These are phyloP conservation scores for Talaromyces sp. DNA, from an alignment of 2,329 filamentous ascomycete species.

Conservation along the genomic window DNA sequence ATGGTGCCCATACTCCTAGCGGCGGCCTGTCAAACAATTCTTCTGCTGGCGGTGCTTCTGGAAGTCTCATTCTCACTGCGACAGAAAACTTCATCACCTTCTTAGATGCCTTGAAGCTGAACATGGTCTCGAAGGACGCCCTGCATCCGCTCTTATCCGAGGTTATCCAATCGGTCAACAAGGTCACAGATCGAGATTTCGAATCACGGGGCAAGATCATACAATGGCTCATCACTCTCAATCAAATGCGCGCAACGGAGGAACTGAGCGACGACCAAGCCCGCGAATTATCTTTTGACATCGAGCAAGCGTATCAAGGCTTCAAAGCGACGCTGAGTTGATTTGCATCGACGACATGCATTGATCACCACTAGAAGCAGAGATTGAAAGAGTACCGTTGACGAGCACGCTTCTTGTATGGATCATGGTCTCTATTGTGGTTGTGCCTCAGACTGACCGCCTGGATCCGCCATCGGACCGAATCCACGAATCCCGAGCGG, in stretches of 20 bases:
- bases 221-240: slow-evolving; percentile 94
- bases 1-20: slow-evolving; percentile 47
- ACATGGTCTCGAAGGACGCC: slow-evolving; percentile 89
- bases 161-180: slow-evolving; percentile 95
- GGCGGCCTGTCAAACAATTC: slow-evolving; percentile 28
- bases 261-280: slow-evolving; percentile 84
- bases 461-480: slow-evolving; percentile 8
- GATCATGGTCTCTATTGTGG: background rate
- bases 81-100: slow-evolving; percentile 99
- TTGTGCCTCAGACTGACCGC: slow-evolving; percentile 11
- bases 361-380: background rate
- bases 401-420: background rate
- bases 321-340: slow-evolving; percentile 76
- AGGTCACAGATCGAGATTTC: slow-evolving; percentile 92
- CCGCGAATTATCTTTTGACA: slow-evolving; percentile 85
- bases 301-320: slow-evolving; percentile 88
- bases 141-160: slow-evolving; percentile 93
- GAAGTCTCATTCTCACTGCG: slow-evolving; percentile 74
- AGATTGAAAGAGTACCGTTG: background rate
- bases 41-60: slow-evolving; percentile 46
- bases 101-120: slow-evolving; percentile 87
- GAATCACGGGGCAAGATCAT: slow-evolving; percentile 96
- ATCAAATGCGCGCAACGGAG: slow-evolving; percentile 96
- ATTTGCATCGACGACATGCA: slow-evolving; percentile 9
- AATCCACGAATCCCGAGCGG: slow-evolving; percentile 13